Percentiles rank a stretch among this genome's conserved stretches.
phyloP scores from a whole-genome alignment of 139 green algal species.

The Chlorokybus atmophyticus region DNA sequence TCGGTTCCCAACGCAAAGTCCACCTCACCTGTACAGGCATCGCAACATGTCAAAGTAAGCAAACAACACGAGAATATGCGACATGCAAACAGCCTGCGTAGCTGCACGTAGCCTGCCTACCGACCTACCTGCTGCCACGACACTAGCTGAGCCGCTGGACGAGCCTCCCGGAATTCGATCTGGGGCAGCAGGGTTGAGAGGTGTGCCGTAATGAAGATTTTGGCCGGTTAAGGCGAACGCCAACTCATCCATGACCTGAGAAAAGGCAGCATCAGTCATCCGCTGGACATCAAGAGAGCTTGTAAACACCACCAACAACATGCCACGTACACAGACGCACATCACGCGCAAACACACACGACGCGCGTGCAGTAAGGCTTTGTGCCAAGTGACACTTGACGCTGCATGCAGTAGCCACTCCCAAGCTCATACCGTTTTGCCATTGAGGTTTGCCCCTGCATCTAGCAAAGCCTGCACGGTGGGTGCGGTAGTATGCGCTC shows the following conservation, averaged over 20 bases:
- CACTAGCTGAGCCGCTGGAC: constrained; percentile 77
- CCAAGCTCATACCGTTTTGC: background rate
- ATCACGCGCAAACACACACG: constrained; percentile 51
- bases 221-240: constrained; percentile 57
- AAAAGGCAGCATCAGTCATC: constrained; percentile 29
- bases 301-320: background rate
- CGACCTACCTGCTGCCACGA: too few species aligned
- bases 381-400: background rate
- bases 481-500: background rate
- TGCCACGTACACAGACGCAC: constrained; percentile 24
- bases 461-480: constrained; percentile 11
- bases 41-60: too few species aligned
- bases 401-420: background rate
- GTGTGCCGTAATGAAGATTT: constrained; percentile 82
- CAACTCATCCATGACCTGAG: constrained; percentile 84
- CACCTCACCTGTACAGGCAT: constrained; percentile 5
- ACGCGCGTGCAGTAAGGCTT: constrained; percentile 30
- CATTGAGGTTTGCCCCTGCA: constrained; percentile 8
- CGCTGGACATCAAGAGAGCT: background rate
- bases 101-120: background rate
- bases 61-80: background rate
- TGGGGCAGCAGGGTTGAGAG: constrained; percentile 64
- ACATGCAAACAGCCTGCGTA: background rate
- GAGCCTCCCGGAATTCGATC: constrained; percentile 75
- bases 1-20: constrained; percentile 65